phyloP scores from a whole-genome alignment of 768 basidiomycete genomes.

The Wakefieldia striispora region DNA sequence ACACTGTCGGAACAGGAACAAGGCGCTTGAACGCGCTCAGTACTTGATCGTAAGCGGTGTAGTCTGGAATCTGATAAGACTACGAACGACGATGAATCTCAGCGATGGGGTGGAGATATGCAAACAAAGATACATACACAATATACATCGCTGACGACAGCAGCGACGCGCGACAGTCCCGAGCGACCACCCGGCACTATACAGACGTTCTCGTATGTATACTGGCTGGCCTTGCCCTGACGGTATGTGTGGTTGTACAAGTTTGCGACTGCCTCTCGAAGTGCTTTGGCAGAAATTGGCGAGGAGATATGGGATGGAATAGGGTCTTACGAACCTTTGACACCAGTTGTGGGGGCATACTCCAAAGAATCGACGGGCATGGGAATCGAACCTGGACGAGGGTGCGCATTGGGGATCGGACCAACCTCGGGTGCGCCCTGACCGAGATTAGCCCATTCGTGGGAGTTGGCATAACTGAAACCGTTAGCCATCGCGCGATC shows the following conservation, averaged over 20 bases:
- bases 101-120: neutral
- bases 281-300: conserved; percentile 40
- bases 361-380: conserved; percentile 74
- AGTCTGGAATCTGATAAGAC: conserved; percentile 91
- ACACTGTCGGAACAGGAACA: conserved; percentile 89
- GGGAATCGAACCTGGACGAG: conserved; percentile 62
- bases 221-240: conserved; percentile 74
- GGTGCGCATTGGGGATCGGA: conserved; percentile 70
- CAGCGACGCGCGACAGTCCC: conserved; percentile 86
- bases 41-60: conserved; percentile 86
- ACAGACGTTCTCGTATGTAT: conserved; percentile 90
- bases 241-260: conserved; percentile 89
- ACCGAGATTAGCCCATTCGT: conserved; percentile 88
- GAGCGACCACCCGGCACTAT: conserved; percentile 94
- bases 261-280: conserved; percentile 87
- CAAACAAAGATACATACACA: conserved; percentile 43
- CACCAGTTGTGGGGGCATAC: conserved; percentile 91
- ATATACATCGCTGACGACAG: conserved; percentile 89
- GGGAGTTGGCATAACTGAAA: conserved; percentile 73
- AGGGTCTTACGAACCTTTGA: conserved; percentile 55
- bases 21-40: conserved; percentile 84
- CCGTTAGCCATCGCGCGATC: conserved; percentile 96
- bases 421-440: conserved; percentile 92
- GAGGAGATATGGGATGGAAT: neutral
- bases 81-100: conserved; percentile 24